Base-by-base conservation (phyloP, 202 grass and related monocot genomes). In the Carex arenaria region DNA sequence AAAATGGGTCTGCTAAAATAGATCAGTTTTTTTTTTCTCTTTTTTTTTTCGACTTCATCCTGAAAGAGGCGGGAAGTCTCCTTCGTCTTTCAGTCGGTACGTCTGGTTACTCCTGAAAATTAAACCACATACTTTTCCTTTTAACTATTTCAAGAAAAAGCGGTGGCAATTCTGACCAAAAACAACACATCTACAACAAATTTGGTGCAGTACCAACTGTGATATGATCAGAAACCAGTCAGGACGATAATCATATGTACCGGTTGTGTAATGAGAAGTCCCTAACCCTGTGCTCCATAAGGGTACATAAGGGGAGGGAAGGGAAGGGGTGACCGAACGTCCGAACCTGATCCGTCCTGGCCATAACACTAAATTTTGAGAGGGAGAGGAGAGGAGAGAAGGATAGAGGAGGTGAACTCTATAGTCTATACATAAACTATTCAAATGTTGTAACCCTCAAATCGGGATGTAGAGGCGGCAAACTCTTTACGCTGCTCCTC, bases 81-180 rank as follows among this genome's bases (percentile, higher is more conserved):
- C 85, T 3, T 89, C 91, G 80, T 98, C 90, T 86, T 94, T 98
- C 19, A 98, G 92, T 82, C 60, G 82, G 85, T 98, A 98, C 67
- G 72, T 75, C 80, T 87, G 77, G 71, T 22, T 86, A 66, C 70
- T 86, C 89, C 95, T 94, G 86, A 43, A 74, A 55, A 68, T 59
- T 53, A 85, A 22, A 61, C 85, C 80, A 38, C 10, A 63, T 4
- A 74, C 73, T 15, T 64, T 36, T 80, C 19, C 61, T 81, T 43
- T 45, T 13, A 53, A 5, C 81, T 80, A 28, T 22, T 83, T 87
- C 52, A 84, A 64, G 72, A 38, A 74, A 28, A 38, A 85, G 45
- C 4, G 17, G 12, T 23, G 72, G 14, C 26, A n/a, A 56, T 36
- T 34, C 51, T 19, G 72, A 76, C 51, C 22, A 76, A 56, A 76